Percentiles rank a stretch among this genome's conserved stretches.
These are phyloP conservation scores for Rosa hybrid DNA, from an alignment of 331 rosid species.

Conservation along the genomic window DNA sequence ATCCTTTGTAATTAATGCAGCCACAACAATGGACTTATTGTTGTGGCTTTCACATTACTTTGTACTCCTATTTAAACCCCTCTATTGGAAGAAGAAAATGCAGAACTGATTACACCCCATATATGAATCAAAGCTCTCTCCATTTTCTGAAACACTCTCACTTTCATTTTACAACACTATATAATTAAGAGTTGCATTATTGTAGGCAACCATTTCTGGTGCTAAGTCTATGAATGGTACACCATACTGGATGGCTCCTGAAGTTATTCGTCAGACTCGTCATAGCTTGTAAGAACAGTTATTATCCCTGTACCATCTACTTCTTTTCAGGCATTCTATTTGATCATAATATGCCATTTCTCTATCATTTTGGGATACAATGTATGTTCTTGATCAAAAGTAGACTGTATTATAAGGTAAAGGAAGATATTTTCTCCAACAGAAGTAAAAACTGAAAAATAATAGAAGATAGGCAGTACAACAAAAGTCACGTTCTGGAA, in stretches of 20 bases:
- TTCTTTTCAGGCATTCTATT: constrained; percentile 23
- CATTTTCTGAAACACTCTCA: too few species aligned
- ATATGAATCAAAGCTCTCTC: too few species aligned
- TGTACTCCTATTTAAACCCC: too few species aligned
- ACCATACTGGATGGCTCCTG: constrained; percentile 99
- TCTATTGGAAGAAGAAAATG: too few species aligned
- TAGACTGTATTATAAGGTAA: not conserved
- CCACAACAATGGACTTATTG: too few species aligned
- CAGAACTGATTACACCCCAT: too few species aligned
- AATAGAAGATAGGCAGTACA: not conserved
- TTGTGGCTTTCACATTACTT: too few species aligned
- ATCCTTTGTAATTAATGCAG: too few species aligned
- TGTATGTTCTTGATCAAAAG: not conserved
- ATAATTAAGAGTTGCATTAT: constrained; percentile 27
- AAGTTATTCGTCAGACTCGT: constrained; percentile 98
- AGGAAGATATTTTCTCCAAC: not conserved
- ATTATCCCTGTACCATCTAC: constrained; percentile 22
- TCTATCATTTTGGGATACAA: not conserved
- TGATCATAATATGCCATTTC: constrained; percentile 11
- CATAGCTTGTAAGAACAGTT: constrained; percentile 89
- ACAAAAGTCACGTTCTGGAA: not conserved
- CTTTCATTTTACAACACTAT: too few species aligned
- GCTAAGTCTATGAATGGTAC: constrained; percentile 99
- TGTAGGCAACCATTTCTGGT: constrained; percentile 95
- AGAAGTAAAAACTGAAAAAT: not conserved